phyloP scores from a whole-genome alignment of 2,329 filamentous ascomycete species.

The Phaeosphaeria sp. region DNA sequence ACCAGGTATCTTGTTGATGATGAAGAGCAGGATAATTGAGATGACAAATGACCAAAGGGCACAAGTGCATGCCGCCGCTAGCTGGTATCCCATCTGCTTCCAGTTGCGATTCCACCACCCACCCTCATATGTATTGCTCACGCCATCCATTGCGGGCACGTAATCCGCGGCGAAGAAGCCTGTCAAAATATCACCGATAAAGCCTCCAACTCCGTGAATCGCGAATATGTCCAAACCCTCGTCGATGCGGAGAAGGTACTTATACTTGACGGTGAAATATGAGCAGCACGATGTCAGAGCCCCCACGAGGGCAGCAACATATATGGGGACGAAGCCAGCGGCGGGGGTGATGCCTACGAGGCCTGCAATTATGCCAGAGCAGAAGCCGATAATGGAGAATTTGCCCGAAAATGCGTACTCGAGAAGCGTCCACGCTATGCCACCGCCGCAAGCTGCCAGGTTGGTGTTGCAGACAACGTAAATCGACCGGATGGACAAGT shows the following conservation, averaged over 20 bases:
- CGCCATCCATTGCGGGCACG: constrained; percentile 61
- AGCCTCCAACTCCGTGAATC: constrained; percentile 66
- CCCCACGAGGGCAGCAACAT: constrained; percentile 60
- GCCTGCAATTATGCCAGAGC: constrained; percentile 63
- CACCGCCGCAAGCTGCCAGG: constrained; percentile 62
- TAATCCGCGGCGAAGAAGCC: constrained; percentile 62
- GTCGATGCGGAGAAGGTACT: constrained; percentile 61
- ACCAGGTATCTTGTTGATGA: constrained; percentile 65
- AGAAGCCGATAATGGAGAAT: constrained; percentile 60
- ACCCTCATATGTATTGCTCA: constrained; percentile 53
- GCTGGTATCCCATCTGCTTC: constrained; percentile 63
- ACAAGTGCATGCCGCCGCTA: constrained; percentile 64
- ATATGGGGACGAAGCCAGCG: constrained; percentile 62
- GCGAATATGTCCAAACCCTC: constrained; percentile 67
- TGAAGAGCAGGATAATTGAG: constrained; percentile 59
- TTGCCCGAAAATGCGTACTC: constrained; percentile 58
- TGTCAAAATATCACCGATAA: constrained; percentile 63
- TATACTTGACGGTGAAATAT: constrained; percentile 55
- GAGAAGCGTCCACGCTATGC: constrained; percentile 60
- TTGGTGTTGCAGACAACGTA: constrained; percentile 67
- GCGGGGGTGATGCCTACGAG: constrained; percentile 66
- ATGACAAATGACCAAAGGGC: constrained; percentile 63
- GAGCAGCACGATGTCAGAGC: constrained; percentile 58
- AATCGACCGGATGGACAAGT: constrained; percentile 60
- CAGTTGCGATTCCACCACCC: constrained; percentile 62